Conservation (phyloP, 1,284 basidiomycete genomes). For the Apiotrichum brassicae region DNA sequence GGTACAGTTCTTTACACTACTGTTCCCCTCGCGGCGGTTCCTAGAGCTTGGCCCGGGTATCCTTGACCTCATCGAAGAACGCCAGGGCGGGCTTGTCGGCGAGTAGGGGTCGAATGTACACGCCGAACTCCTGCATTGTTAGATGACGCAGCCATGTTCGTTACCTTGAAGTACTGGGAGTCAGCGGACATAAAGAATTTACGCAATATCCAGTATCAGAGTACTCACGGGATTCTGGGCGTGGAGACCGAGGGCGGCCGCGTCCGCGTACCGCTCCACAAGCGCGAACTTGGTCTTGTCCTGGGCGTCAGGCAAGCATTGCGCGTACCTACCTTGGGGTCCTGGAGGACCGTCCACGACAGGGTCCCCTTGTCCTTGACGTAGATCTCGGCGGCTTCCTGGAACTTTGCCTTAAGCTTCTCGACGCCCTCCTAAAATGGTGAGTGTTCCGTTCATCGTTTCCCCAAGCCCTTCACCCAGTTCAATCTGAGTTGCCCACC, state of each 20-base stretch:
- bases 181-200: neutral
- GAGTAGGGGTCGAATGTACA: neutral
- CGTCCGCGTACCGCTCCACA: conserved; percentile 45
- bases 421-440: conserved; percentile 33
- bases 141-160: neutral
- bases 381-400: conserved; percentile 44
- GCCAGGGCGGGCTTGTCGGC: neutral
- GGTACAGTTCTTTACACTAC: no score
- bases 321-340: conserved; percentile 26
- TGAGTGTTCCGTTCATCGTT: no score
- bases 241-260: conserved; percentile 43
- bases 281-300: conserved; percentile 46
- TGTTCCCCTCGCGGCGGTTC: no score
- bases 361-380: conserved; percentile 44
- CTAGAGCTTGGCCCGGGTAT: conserved; percentile 1
- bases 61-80: conserved; percentile 2
- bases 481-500: neutral
- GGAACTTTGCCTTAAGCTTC: conserved; percentile 43
- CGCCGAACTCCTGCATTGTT: neutral
- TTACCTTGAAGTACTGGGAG: conserved; percentile 2
- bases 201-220: neutral
- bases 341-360: conserved; percentile 45
- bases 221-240: conserved; percentile 39
- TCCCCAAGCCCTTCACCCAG: no score
- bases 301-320: neutral